Evolutionary conservation across 164 flowering plant species (phyloP).

Genomic region (Macadamia tetraphylla): DNA sequence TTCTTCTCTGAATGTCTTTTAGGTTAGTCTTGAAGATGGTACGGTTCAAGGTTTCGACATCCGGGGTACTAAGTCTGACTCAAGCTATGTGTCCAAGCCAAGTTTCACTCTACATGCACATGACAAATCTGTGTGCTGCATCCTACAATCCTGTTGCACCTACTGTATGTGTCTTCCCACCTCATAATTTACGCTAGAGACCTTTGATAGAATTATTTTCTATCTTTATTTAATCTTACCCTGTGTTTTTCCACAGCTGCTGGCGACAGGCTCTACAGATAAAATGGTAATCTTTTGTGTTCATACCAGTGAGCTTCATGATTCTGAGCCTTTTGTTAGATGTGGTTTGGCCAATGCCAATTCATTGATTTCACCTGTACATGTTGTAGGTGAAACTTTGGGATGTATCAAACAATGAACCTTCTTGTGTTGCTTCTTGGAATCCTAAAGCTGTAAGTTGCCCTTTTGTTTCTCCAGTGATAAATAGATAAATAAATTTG

Average conservation of each 20-base stretch:
- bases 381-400: conserved; percentile 70
- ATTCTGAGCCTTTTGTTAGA: neutral
- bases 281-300: conserved; percentile 48
- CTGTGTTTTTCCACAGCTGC: conserved; percentile 43
- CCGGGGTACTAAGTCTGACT: conserved; percentile 54
- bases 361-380: neutral
- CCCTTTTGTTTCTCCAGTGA: neutral
- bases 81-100: conserved; percentile 43
- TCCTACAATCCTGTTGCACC: conserved; percentile 62
- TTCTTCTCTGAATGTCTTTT: conserved; percentile 2
- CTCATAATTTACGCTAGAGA: neutral
- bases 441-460: conserved; percentile 76
- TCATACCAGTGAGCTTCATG: neutral
- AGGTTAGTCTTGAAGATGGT: conserved; percentile 96
- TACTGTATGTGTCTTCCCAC: conserved; percentile 36
- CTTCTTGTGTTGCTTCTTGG: conserved; percentile 66
- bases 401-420: conserved; percentile 81
- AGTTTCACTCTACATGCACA: conserved; percentile 91
- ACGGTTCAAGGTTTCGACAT: conserved; percentile 73
- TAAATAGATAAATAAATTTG: too few relatives aligned
- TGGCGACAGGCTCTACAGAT: conserved; percentile 88
- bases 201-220: neutral
- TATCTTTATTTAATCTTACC: neutral
- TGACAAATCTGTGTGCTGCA: conserved; percentile 81
- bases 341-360: neutral